These are phyloP conservation scores for Casuarina cunninghamiana DNA, from an alignment of 306 rosid species.

Conservation along the genomic window DNA sequence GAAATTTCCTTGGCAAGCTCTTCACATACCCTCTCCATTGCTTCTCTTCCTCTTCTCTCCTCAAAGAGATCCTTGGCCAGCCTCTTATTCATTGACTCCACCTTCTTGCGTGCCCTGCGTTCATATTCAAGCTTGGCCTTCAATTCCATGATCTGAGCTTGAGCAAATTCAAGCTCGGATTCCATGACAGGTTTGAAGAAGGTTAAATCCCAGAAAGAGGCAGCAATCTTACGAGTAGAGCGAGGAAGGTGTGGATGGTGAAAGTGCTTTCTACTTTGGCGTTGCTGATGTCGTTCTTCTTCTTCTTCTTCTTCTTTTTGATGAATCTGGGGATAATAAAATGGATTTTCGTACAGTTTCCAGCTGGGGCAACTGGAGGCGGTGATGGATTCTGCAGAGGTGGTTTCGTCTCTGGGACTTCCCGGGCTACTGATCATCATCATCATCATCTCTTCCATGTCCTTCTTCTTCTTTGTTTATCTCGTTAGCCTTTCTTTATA, in stretches of 20 bases:
- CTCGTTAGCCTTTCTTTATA: neutral
- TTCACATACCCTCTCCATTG: slow-evolving; percentile 42
- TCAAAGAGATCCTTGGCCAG: slow-evolving; percentile 36
- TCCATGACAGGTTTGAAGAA: slow-evolving; percentile 38
- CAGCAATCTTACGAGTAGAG: slow-evolving; percentile 43
- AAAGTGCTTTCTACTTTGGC: slow-evolving; percentile 18
- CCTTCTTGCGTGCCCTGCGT: slow-evolving; percentile 43
- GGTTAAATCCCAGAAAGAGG: slow-evolving; percentile 46
- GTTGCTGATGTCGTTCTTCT: slow-evolving; percentile 8
- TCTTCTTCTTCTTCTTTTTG: neutral
- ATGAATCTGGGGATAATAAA: slow-evolving; percentile 38
- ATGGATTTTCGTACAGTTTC: slow-evolving; percentile 63
- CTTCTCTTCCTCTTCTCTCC: slow-evolving; percentile 46
- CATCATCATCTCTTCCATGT: slow-evolving; percentile 42
- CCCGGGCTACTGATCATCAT: slow-evolving; percentile 35
- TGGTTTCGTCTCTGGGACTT: slow-evolving; percentile 27
- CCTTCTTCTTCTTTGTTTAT: slow-evolving; percentile 16
- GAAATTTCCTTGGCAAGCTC: slow-evolving; percentile 43
- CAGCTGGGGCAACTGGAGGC: slow-evolving; percentile 47
- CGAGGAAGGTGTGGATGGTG: slow-evolving; percentile 36
- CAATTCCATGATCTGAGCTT: slow-evolving; percentile 41
- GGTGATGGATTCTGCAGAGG: slow-evolving; percentile 24
- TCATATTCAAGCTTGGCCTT: slow-evolving; percentile 45
- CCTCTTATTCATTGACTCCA: slow-evolving; percentile 38
- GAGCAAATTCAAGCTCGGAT: slow-evolving; percentile 38